A percentile compares a stretch with the other conserved stretches of the same genome.
Conservation (phyloP, 139 green algal species). For the Monoraphidium neglectum region DNA sequence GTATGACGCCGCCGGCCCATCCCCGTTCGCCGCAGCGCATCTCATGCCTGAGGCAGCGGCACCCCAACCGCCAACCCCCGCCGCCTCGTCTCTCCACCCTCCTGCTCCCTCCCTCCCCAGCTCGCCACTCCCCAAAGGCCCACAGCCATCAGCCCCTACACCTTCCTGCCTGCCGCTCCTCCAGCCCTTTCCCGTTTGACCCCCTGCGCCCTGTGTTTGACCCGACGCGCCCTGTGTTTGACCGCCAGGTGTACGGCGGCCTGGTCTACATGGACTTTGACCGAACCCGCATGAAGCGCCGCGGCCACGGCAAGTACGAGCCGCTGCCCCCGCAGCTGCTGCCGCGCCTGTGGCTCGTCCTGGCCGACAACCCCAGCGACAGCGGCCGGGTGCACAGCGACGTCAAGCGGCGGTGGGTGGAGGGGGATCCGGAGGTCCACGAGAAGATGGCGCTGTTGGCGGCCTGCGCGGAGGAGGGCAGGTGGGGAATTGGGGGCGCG, state of each 20-base stretch:
- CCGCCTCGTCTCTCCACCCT: too few species aligned
- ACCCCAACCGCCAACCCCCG: too few species aligned
- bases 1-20: too few species aligned
- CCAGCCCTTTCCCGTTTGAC: too few species aligned
- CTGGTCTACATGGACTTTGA: constrained; percentile 87
- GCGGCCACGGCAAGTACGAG: constrained; percentile 52
- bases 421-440: constrained; percentile 60
- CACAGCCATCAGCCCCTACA: too few species aligned
- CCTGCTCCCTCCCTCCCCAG: too few species aligned
- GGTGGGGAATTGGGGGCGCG: constrained; percentile 10
- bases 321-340: constrained; percentile 53
- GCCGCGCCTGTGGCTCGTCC: constrained; percentile 74
- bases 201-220: too few species aligned
- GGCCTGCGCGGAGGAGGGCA: constrained; percentile 55
- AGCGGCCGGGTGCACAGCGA: constrained; percentile 72
- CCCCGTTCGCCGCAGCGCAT: too few species aligned
- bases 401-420: constrained; percentile 70
- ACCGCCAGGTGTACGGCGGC: constrained; percentile 89
- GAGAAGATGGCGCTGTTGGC: constrained; percentile 67
- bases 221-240: too few species aligned
- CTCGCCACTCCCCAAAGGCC: too few species aligned
- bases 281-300: constrained; percentile 23
- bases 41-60: too few species aligned
- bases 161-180: too few species aligned
- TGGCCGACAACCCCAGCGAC: constrained; percentile 69